Conservation (phyloP, 129 eudicot genomes). For the Tagetes patula region DNA sequence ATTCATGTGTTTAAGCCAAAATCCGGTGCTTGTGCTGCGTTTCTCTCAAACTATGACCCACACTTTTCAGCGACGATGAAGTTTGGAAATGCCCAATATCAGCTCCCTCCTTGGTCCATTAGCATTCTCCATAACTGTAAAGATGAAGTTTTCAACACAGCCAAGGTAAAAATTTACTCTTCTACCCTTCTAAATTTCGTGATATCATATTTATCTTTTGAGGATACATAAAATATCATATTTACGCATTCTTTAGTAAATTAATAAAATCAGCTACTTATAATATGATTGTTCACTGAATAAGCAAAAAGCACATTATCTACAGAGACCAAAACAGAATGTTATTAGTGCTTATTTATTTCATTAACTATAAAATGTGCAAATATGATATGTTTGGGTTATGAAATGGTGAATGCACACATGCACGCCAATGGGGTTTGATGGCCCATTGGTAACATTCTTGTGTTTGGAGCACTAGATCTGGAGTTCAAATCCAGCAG, state of each 20-base stretch:
- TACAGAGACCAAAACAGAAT: neutral
- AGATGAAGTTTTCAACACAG: conserved; percentile 75
- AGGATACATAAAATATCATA: neutral
- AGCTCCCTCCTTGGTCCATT: conserved; percentile 92
- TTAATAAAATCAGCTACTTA: neutral
- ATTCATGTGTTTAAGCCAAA: conserved; percentile 73
- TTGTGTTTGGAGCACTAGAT: too few species aligned
- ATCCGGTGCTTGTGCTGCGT: conserved; percentile 79
- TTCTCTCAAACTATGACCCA: conserved; percentile 79
- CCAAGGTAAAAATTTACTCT: conserved; percentile 45
- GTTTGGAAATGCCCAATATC: conserved; percentile 57
- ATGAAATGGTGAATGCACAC: too few species aligned
- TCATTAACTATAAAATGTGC: too few species aligned
- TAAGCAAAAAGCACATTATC: neutral
- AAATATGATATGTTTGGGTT: neutral
- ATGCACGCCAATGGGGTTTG: too few species aligned
- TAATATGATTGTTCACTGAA: neutral
- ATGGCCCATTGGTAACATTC: too few species aligned
- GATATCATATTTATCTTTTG: neutral
- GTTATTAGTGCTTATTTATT: neutral
- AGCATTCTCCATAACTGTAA: conserved; percentile 94
- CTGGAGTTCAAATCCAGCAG: too few species aligned
- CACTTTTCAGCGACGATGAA: conserved; percentile 54
- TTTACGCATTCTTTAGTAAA: neutral
- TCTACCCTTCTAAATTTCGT: neutral